These are phyloP conservation scores for Pleomassaria siparia DNA, from an alignment of 2,329 filamentous ascomycete species.

Conservation along the genomic window DNA sequence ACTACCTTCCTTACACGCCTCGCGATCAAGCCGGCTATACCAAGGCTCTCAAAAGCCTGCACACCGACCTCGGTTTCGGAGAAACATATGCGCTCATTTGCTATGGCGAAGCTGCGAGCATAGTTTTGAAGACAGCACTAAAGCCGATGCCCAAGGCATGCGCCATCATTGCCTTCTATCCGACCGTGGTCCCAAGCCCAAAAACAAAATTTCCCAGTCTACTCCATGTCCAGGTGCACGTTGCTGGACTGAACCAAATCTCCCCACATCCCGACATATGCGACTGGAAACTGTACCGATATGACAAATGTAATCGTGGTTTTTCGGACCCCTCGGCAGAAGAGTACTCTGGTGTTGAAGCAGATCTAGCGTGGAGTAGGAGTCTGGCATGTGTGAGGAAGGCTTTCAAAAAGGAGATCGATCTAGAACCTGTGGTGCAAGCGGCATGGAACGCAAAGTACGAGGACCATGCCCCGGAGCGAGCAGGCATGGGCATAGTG, in stretches of 20 bases:
- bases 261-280: constrained; percentile 35
- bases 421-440: constrained; percentile 36
- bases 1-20: constrained; percentile 39
- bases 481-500: constrained; percentile 32
- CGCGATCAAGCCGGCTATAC: constrained; percentile 33
- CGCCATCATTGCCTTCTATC: constrained; percentile 49
- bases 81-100: constrained; percentile 41
- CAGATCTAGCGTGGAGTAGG: constrained; percentile 47
- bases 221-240: constrained; percentile 43
- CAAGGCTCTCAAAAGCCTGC: constrained; percentile 37
- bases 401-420: constrained; percentile 38
- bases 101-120: constrained; percentile 45
- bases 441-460: constrained; percentile 40
- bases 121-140: constrained; percentile 42
- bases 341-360: constrained; percentile 45
- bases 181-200: constrained; percentile 39
- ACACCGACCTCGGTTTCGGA: constrained; percentile 43
- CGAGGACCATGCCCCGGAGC: constrained; percentile 32
- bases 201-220: constrained; percentile 42
- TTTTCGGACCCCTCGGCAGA: constrained; percentile 47
- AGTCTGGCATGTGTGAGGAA: constrained; percentile 42
- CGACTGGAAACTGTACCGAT: constrained; percentile 44
- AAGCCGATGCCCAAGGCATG: constrained; percentile 45
- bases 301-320: constrained; percentile 39
- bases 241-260: constrained; percentile 41